Conservation (phyloP, 2,329 filamentous ascomycete species). For the Epichloe sp. region DNA sequence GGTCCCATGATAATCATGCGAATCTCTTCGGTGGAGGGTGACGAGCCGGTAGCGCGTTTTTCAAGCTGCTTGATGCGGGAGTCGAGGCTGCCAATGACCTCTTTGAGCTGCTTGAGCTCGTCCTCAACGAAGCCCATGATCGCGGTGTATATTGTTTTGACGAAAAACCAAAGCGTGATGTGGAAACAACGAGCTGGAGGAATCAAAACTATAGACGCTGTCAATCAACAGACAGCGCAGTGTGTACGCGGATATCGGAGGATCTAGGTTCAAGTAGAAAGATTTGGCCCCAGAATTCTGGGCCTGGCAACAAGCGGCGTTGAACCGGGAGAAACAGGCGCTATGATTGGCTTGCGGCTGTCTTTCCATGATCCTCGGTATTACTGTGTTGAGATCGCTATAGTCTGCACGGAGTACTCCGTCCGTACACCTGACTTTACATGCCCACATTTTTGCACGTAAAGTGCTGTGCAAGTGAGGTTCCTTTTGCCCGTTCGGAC, state of each 20-base stretch:
- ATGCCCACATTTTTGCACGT: too few species aligned
- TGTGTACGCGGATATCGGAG: background rate
- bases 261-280: background rate
- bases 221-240: background rate
- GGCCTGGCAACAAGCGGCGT: background rate
- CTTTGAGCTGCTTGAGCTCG: slow-evolving; percentile 72
- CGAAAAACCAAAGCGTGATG: slow-evolving; percentile 3
- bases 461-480: too few species aligned
- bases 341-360: slow-evolving; percentile 3
- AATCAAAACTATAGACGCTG: background rate
- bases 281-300: background rate
- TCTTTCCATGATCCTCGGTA: background rate
- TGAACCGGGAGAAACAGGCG: background rate
- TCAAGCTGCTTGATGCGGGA: slow-evolving; percentile 78
- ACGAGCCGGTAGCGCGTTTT: slow-evolving; percentile 48
- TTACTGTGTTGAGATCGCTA: background rate
- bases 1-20: slow-evolving; percentile 97
- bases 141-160: slow-evolving; percentile 14
- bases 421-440: background rate
- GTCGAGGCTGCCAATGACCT: slow-evolving; percentile 73
- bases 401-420: background rate
- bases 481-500: too few species aligned
- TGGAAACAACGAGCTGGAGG: slow-evolving; percentile 5
- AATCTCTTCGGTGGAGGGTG: slow-evolving; percentile 48
- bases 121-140: slow-evolving; percentile 83